Conservation (phyloP, 768 basidiomycete species). For the Arthromyces matolae region DNA sequence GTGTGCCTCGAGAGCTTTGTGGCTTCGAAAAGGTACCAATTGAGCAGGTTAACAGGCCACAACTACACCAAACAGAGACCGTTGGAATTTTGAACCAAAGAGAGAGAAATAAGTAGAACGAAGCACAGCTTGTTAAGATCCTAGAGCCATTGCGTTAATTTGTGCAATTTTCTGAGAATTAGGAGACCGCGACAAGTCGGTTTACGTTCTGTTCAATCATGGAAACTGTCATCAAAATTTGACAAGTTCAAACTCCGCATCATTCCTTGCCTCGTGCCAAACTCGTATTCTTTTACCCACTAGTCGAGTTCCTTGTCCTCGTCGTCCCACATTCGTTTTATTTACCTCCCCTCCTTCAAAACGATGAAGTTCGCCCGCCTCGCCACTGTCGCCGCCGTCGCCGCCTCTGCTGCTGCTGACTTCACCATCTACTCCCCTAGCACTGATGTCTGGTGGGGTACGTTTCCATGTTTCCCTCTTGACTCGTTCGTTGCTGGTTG, state of each 20-base stretch:
- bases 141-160: too few relatives aligned
- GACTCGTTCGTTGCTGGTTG: background rate
- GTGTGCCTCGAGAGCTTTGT: too few relatives aligned
- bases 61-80: too few relatives aligned
- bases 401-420: slow-evolving; percentile 35
- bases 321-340: slow-evolving; percentile 14
- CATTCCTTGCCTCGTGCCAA: background rate
- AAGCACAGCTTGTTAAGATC: too few relatives aligned
- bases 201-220: too few relatives aligned
- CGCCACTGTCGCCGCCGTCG: slow-evolving; percentile 35
- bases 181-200: too few relatives aligned
- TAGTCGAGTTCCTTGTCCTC: slow-evolving; percentile 1
- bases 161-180: too few relatives aligned
- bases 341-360: background rate
- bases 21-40: too few relatives aligned
- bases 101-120: background rate
- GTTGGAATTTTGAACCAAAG: background rate
- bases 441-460: slow-evolving; percentile 58
- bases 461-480: slow-evolving; percentile 20
- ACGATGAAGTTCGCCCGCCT: slow-evolving; percentile 22
- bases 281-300: background rate
- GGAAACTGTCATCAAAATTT: too few relatives aligned
- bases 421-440: slow-evolving; percentile 45
- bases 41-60: too few relatives aligned
- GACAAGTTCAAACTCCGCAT: slow-evolving; percentile 3